Percentiles rank a stretch among this genome's conserved stretches.
These are phyloP conservation scores for Fragaria iinumae DNA, from an alignment of 306 rosid species.

Conservation along the genomic window DNA sequence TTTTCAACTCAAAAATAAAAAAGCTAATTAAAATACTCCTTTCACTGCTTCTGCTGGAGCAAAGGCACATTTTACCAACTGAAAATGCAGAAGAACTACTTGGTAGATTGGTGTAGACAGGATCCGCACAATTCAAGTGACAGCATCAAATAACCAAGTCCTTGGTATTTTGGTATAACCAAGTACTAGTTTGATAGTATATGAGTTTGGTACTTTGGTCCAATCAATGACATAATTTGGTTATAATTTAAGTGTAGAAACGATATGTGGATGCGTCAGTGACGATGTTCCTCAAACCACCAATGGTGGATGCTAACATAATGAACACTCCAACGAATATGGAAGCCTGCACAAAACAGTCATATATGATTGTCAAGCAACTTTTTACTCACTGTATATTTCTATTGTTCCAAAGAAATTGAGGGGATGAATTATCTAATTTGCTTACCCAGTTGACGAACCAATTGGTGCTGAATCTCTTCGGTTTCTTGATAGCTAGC, in stretches of 20 bases:
- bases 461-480: slow-evolving; percentile 75
- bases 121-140: neutral
- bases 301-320: slow-evolving; percentile 87
- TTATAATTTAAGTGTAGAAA: slow-evolving; percentile 54
- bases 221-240: neutral
- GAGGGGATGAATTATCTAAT: neutral
- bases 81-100: neutral
- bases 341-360: slow-evolving; percentile 43
- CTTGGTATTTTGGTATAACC: neutral
- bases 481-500: slow-evolving; percentile 85
- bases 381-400: neutral
- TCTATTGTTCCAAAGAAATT: neutral
- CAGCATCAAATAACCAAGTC: neutral
- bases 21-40: too few species aligned
- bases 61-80: neutral
- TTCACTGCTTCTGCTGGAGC: neutral
- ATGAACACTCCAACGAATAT: slow-evolving; percentile 75
- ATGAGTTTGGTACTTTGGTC: neutral
- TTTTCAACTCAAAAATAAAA: too few species aligned
- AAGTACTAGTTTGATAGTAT: neutral
- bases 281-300: slow-evolving; percentile 80
- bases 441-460: slow-evolving; percentile 83
- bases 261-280: slow-evolving; percentile 80
- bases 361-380: neutral
- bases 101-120: neutral